Conservation (phyloP, 768 basidiomycete species). For the Crucibulum laeve region DNA sequence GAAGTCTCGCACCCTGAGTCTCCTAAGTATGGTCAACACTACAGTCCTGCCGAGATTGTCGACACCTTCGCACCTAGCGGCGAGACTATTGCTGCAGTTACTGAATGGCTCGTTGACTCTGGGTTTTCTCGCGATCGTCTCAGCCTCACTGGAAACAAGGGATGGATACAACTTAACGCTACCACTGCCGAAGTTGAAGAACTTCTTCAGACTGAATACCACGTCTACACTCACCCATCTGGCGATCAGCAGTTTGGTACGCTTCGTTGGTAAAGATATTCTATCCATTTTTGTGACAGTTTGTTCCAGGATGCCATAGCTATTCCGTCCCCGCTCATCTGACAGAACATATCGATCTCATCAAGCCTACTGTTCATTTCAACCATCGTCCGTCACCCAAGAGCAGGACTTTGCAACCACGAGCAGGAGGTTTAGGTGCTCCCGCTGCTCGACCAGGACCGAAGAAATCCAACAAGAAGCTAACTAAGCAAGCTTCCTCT, state of each 20-base stretch:
- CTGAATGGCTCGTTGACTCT: conserved; percentile 37
- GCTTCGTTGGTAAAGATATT: conserved; percentile 7
- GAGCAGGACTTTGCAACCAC: neutral
- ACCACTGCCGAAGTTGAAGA: conserved; percentile 39
- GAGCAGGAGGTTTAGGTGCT: conserved; percentile 6
- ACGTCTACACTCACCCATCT: conserved; percentile 36
- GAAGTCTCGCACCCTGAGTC: conserved; percentile 50
- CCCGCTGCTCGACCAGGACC: conserved; percentile 12
- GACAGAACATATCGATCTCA: conserved; percentile 34
- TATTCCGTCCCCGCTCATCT: conserved; percentile 38
- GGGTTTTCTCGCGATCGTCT: conserved; percentile 37
- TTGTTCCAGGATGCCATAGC: conserved; percentile 27
- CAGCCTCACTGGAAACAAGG: conserved; percentile 33
- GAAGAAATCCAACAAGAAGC: conserved; percentile 13
- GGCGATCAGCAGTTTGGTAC: conserved; percentile 37
- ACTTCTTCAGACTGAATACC: conserved; percentile 38
- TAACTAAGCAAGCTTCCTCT: conserved; percentile 14
- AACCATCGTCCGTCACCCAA: conserved; percentile 22
- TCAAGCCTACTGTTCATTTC: conserved; percentile 40
- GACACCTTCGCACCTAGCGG: conserved; percentile 43
- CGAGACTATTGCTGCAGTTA: conserved; percentile 40
- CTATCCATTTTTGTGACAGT: neutral
- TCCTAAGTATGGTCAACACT: conserved; percentile 45
- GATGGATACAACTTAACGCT: conserved; percentile 38
- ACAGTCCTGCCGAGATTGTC: conserved; percentile 37